phyloP scores from a whole-genome alignment of 768 basidiomycete species.

The Termitomyces sp. region DNA sequence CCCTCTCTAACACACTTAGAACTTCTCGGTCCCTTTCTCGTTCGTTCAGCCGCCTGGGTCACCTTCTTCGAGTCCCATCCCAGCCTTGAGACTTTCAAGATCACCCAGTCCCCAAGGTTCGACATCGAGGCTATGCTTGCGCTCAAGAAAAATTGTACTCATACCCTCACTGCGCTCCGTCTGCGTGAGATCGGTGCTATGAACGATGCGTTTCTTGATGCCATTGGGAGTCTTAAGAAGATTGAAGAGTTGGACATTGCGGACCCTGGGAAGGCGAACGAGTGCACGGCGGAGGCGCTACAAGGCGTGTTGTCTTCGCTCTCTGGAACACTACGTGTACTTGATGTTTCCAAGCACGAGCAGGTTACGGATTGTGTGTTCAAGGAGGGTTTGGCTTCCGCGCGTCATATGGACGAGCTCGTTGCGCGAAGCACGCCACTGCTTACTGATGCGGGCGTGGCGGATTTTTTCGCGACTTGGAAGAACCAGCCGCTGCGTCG shows the following conservation, averaged over 20 bases:
- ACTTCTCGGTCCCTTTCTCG: constrained; percentile 85
- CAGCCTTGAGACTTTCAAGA: constrained; percentile 62
- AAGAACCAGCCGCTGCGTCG: constrained; percentile 40
- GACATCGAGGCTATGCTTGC: constrained; percentile 58
- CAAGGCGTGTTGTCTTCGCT: constrained; percentile 47
- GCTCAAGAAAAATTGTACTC: constrained; percentile 48
- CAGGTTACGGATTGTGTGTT: constrained; percentile 59
- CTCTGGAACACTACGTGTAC: constrained; percentile 48
- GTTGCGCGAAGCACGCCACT: constrained; percentile 48
- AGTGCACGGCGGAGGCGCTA: constrained; percentile 52
- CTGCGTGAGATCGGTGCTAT: constrained; percentile 76
- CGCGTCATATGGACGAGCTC: constrained; percentile 44
- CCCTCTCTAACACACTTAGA: constrained; percentile 64
- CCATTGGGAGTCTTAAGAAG: constrained; percentile 16
- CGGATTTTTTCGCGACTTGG: constrained; percentile 63
- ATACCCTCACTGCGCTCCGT: constrained; percentile 58
- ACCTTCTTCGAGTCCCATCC: constrained; percentile 64
- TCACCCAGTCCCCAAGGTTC: constrained; percentile 86
- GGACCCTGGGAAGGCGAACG: constrained; percentile 40
- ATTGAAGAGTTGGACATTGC: constrained; percentile 68
- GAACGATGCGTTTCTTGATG: constrained; percentile 55
- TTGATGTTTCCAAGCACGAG: constrained; percentile 70
- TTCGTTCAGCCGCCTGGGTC: constrained; percentile 69
- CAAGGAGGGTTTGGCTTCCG: constrained; percentile 51
- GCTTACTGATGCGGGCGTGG: constrained; percentile 68